phyloP scores from a whole-genome alignment of 169 alveolate genomes.

The Plasmodium vinckei region DNA sequence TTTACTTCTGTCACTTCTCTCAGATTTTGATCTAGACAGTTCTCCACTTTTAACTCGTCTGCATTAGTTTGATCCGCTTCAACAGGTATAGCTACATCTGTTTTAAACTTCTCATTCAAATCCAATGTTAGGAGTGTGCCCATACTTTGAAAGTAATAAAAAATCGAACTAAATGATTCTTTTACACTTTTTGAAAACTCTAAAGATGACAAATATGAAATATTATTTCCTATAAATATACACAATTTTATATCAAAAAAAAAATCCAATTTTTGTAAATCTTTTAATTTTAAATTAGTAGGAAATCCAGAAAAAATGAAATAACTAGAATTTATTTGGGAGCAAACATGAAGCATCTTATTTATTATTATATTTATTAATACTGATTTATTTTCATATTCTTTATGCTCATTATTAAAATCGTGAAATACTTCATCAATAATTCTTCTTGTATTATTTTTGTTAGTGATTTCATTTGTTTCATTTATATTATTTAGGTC shows the following conservation, averaged over 20 bases:
- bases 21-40: not conserved
- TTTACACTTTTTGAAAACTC: not conserved
- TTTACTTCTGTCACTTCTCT: not conserved
- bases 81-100: too few species aligned
- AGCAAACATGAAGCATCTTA: slow-evolving; percentile 29
- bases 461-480: not conserved
- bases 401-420: not conserved
- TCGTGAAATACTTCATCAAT: slow-evolving; percentile 12
- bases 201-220: not conserved
- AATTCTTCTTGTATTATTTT: not conserved
- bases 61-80: not conserved
- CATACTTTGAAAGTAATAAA: slow-evolving; percentile 12
- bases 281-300: slow-evolving; percentile 29
- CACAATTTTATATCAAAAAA: slow-evolving; percentile 68
- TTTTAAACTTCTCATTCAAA: not conserved
- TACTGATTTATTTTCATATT: not conserved
- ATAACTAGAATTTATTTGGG: slow-evolving; percentile 30
- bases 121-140: slow-evolving; percentile 13
- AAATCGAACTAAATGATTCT: not conserved
- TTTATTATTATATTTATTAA: slow-evolving; percentile 18
- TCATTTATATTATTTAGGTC: slow-evolving; percentile 20
- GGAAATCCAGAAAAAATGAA: slow-evolving; percentile 61
- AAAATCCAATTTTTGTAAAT: slow-evolving; percentile 33
- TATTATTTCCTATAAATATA: slow-evolving; percentile 12
- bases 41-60: not conserved